Conservation (phyloP, 2,329 filamentous ascomycete genomes). For the Magnaporthiopsis rhizophila region DNA sequence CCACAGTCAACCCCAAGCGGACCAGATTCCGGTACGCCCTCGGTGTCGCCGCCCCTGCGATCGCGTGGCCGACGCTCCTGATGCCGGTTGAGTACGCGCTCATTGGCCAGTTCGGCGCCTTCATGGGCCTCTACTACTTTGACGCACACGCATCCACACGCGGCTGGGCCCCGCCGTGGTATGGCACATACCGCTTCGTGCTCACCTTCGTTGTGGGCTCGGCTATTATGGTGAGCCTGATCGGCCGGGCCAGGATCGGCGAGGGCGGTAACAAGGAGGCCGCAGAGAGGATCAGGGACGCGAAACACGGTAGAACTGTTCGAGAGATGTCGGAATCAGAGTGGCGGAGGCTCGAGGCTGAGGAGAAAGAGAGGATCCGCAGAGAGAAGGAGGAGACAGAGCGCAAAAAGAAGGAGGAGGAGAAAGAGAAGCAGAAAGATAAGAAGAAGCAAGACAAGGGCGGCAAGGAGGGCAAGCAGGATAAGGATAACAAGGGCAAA, state of each 20-base stretch:
- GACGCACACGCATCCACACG: slow-evolving; percentile 64
- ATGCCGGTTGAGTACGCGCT: slow-evolving; percentile 79
- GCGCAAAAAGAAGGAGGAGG: slow-evolving; percentile 16
- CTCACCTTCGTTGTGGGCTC: slow-evolving; percentile 83
- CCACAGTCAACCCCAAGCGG: slow-evolving; percentile 49
- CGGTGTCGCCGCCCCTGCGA: slow-evolving; percentile 67
- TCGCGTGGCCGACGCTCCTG: slow-evolving; percentile 85
- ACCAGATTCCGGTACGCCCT: slow-evolving; percentile 77
- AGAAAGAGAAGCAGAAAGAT: slow-evolving; percentile 18
- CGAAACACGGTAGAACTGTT: not conserved
- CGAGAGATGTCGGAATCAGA: slow-evolving; percentile 22
- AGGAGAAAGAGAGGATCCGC: slow-evolving; percentile 18
- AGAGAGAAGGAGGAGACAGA: slow-evolving; percentile 27
- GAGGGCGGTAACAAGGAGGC: slow-evolving; percentile 19
- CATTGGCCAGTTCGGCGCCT: slow-evolving; percentile 77
- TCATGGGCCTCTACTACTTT: slow-evolving; percentile 78
- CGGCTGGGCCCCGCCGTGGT: slow-evolving; percentile 82
- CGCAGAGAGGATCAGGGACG: slow-evolving; percentile 7
- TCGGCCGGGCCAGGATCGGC: slow-evolving; percentile 71
- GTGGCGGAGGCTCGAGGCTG: slow-evolving; percentile 30
- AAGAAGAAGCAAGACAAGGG: slow-evolving; percentile 11
- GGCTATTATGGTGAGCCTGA: slow-evolving; percentile 70
- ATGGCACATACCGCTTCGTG: slow-evolving; percentile 82
- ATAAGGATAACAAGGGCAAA: slow-evolving; percentile 15
- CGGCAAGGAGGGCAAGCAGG: slow-evolving; percentile 15